Base-by-base conservation (phyloP, 257 asterid genomes). In the Ocimum tenuiflorum region DNA sequence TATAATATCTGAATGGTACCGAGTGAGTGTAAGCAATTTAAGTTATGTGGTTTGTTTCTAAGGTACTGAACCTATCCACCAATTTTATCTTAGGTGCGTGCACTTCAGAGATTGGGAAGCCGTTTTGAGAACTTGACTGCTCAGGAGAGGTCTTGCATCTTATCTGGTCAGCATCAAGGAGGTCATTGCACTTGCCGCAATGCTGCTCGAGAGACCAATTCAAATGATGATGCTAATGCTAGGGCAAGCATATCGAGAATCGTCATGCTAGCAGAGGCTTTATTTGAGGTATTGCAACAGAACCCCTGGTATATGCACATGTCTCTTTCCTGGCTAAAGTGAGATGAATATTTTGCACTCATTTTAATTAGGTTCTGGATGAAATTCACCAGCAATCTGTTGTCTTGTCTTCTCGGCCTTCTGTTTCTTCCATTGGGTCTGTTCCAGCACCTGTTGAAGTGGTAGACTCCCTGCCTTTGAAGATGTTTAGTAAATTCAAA, bases 351-450 rank as follows among this genome's bases (percentile, higher is more conserved):
- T 73, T 65, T 78, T 77, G 69, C 69, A 58, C 76, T 73, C 63
- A 69, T 73, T 79, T 78, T 71, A 27, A 76, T 75, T 83, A 92
- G 97, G 99, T 92, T 79, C 91, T 92, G 81, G 97, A 89, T 86
- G 99, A 89, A 84, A 92, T 92, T 86, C 97, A 92, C 81, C 98
- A 92, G 89, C 99, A 87, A 83, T 85, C 99, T 55, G 94, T 86
- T 19, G 95, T 82, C 41, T 66, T 87, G 66, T 85, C 95, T 31
- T 85, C 96, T 63, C 97, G 80, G 79, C 83, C 96, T 63, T 73
- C 94, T 53, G 80, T 77, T 57, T 92, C 97, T 56, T 81, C 95
- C 53, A 76, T 84, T 47, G 97, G 95, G 72, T 89, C 98, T 35
- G 75, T 86, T 81, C 99, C 99, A 19, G 97, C 99, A 46, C 97